Conservation (phyloP, 805 yeast species). For the Kazachstania martiniae region DNA sequence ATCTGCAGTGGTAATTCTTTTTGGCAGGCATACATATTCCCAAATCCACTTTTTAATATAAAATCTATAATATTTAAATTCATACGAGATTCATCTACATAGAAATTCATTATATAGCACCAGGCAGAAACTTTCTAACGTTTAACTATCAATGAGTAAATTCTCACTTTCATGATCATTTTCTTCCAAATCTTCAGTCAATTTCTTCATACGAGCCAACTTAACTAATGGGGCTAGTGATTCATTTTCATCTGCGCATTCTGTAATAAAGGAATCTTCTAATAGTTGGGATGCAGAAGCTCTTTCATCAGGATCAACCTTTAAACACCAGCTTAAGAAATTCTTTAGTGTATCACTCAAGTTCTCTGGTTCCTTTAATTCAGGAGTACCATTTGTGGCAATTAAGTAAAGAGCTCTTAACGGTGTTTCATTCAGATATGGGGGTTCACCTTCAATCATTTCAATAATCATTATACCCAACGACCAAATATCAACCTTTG, state of each 20-base stretch:
- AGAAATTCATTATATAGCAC: no score
- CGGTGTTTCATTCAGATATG: conserved; percentile 93
- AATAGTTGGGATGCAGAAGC: conserved; percentile 69
- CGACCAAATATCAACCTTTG: conserved; percentile 96
- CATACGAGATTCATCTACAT: no score
- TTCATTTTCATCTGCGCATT: conserved; percentile 45
- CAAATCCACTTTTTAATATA: no score
- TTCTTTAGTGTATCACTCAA: conserved; percentile 53
- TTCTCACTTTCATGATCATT: conserved; percentile 2
- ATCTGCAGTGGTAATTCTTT: no score
- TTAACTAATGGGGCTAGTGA: conserved; percentile 66
- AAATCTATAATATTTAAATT: no score
- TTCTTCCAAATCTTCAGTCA: conserved; percentile 4
- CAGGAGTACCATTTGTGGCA: conserved; percentile 95
- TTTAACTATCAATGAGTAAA: background rate
- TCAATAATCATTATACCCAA: conserved; percentile 96
- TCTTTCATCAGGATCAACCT: conserved; percentile 73
- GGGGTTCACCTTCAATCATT: conserved; percentile 99
- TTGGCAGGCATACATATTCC: no score
- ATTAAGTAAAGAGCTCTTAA: conserved; percentile 85
- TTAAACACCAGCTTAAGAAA: conserved; percentile 69
- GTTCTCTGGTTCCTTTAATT: conserved; percentile 77
- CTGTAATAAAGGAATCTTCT: conserved; percentile 49
- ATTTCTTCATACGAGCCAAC: conserved; percentile 43
- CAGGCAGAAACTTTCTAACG: no score